Evolutionary conservation across 2,329 filamentous ascomycete species (phyloP).

Genomic region (Dothistroma septosporum): DNA sequence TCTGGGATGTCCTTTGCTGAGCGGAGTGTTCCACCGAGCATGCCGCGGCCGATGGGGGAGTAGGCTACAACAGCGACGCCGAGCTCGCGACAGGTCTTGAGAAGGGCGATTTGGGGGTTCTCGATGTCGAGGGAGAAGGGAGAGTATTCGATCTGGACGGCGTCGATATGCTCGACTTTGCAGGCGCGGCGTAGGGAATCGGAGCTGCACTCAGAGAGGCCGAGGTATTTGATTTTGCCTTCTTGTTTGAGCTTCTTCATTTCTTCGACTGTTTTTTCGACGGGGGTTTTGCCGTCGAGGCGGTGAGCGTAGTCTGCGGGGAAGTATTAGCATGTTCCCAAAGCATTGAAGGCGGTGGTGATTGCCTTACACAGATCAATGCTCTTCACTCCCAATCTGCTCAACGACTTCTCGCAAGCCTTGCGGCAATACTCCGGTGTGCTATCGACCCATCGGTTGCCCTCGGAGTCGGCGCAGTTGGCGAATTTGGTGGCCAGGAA

Average conservation of each 20-base stretch:
- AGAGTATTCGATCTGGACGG: slow-evolving; percentile 50
- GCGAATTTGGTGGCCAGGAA: slow-evolving; percentile 55
- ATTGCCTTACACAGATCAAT: slow-evolving; percentile 39
- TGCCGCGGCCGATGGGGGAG: slow-evolving; percentile 56
- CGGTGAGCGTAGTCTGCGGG: slow-evolving; percentile 38
- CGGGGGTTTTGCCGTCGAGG: slow-evolving; percentile 42
- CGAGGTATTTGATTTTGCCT: slow-evolving; percentile 57
- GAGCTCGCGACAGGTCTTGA: slow-evolving; percentile 56
- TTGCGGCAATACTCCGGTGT: slow-evolving; percentile 40
- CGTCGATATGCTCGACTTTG: slow-evolving; percentile 49
- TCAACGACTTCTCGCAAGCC: slow-evolving; percentile 40
- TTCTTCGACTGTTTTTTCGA: slow-evolving; percentile 48
- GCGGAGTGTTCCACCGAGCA: slow-evolving; percentile 52
- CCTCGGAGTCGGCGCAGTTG: slow-evolving; percentile 39
- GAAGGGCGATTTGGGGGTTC: slow-evolving; percentile 44
- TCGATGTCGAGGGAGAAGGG: slow-evolving; percentile 59
- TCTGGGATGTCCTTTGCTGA: slow-evolving; percentile 47
- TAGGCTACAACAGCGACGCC: slow-evolving; percentile 56
- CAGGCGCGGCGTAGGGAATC: slow-evolving; percentile 50
- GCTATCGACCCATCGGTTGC: slow-evolving; percentile 35
- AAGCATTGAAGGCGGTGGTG: not conserved
- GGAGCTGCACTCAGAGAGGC: slow-evolving; percentile 51
- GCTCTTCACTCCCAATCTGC: slow-evolving; percentile 37
- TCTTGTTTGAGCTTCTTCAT: slow-evolving; percentile 49
- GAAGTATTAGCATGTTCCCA: not conserved